phyloP scores from a whole-genome alignment of 768 basidiomycete genomes.

The Rhodotorula toruloides region DNA sequence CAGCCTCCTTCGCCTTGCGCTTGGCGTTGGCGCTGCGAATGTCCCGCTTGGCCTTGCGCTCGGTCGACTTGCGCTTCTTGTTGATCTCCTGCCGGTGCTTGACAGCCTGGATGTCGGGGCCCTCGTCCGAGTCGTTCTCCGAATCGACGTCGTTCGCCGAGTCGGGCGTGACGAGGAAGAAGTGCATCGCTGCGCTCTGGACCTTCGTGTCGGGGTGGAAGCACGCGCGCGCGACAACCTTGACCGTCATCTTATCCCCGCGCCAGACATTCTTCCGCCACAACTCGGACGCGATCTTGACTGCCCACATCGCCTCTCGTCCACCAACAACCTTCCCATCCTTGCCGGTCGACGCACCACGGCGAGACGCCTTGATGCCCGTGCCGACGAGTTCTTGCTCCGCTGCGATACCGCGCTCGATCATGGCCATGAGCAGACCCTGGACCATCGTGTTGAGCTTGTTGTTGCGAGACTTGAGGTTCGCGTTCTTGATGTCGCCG shows the following conservation, averaged over 20 bases:
- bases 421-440: constrained; percentile 91
- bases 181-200: constrained; percentile 87
- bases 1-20: constrained; percentile 47
- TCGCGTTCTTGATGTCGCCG: constrained; percentile 85
- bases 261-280: constrained; percentile 91
- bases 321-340: constrained; percentile 49
- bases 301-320: constrained; percentile 96
- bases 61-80: constrained; percentile 79
- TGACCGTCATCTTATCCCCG: constrained; percentile 76
- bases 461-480: constrained; percentile 80
- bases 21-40: constrained; percentile 73
- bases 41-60: constrained; percentile 70
- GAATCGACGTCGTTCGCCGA: constrained; percentile 61
- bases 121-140: constrained; percentile 64
- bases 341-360: constrained; percentile 35
- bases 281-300: constrained; percentile 84
- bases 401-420: constrained; percentile 81
- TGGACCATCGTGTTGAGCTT: constrained; percentile 94
- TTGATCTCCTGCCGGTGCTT: constrained; percentile 86
- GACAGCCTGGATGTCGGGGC: constrained; percentile 64
- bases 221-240: constrained; percentile 84
- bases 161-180: constrained; percentile 77
- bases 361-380: constrained; percentile 56
- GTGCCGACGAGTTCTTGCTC: constrained; percentile 77
- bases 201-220: constrained; percentile 92